Base-by-base conservation (phyloP, 345 rosid genomes). In the Pistacia atlantica region DNA sequence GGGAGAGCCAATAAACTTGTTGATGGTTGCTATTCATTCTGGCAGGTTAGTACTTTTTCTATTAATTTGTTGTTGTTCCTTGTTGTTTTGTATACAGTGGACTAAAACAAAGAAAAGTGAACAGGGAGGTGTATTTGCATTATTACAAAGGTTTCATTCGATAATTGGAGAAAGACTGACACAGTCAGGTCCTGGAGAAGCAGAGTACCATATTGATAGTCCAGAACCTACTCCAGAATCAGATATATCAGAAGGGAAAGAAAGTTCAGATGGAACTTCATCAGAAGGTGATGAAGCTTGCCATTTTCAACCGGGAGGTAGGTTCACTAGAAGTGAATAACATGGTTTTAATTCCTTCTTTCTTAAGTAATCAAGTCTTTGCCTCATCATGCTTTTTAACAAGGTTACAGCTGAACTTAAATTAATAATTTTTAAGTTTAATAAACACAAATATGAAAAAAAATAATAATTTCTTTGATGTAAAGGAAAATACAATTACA, bases 1-100 rank as follows among this genome's bases (percentile, higher is more conserved):
- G 99, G 99, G 76, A 87, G 98, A 90, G 85, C 90, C n/a, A 96
- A 96, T 84, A 96, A 96, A 80, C 84, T 96, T 79, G 97, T 96
- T 66, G 99, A 96, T 79, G 98, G 99, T 77, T 93, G 99, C 76
- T 96, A 96, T 89, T 93, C 97, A 52, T 96, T 93, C 82, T 96
- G 99, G 99, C 99, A 93, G 99, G 99, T 96, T 67, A 82, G 57
- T 65, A 66, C 62, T 56, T 52, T 75, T 37, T 80, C 5, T 45
- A 25, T 71, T 14, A 46, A 37, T 57, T 45, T 69, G 11, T 74
- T 82, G 10, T 38, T 67, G 3, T 73, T 74, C 73, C 28, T 69
- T 78, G 7, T 16, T 31, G 35, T 60, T 63, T 51, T 22, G 25
- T 64, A 60, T 46, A 51, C 66, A 63, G 6, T 59, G 16, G 66